A percentile compares a stretch with the other conserved stretches of the same genome.
phyloP scores from a whole-genome alignment of 352 stramenopile species.

The Pythium coloratum region DNA sequence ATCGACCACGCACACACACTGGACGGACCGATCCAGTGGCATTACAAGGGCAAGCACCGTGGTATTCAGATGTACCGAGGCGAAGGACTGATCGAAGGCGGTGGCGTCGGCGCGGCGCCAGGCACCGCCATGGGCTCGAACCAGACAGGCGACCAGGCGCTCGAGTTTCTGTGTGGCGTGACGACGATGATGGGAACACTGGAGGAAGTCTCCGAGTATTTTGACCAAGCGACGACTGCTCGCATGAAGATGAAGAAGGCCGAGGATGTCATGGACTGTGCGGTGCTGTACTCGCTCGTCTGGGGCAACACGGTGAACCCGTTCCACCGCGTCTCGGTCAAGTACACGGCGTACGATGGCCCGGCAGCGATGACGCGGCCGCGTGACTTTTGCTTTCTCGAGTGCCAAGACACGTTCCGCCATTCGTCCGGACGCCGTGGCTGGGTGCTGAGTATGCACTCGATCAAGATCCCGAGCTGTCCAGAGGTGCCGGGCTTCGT shows the following conservation, averaged over 20 bases:
- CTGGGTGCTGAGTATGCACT: slow-evolving; percentile 84
- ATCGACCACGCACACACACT: slow-evolving; percentile 76
- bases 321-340: slow-evolving; percentile 67
- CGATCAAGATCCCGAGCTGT: slow-evolving; percentile 75
- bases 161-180: slow-evolving; percentile 70
- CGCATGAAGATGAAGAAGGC: slow-evolving; percentile 60
- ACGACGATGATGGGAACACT: slow-evolving; percentile 74
- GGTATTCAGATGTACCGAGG: slow-evolving; percentile 84
- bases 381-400: slow-evolving; percentile 71
- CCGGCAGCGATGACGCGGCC: slow-evolving; percentile 56
- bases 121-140: not conserved
- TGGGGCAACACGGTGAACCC: slow-evolving; percentile 43
- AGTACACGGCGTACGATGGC: slow-evolving; percentile 67
- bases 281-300: slow-evolving; percentile 63
- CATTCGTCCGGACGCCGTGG: slow-evolving; percentile 65
- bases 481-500: slow-evolving; percentile 71
- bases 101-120: not conserved
- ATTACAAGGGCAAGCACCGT: slow-evolving; percentile 71
- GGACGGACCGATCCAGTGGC: slow-evolving; percentile 70
- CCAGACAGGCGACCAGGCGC: not conserved
- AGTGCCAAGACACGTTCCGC: slow-evolving; percentile 81
- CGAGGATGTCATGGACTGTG: slow-evolving; percentile 66
- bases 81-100: slow-evolving; percentile 48
- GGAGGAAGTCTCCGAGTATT: slow-evolving; percentile 65
- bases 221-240: slow-evolving; percentile 65